phyloP scores from a whole-genome alignment of 768 basidiomycete genomes.

The Sarcomyxa edulis region DNA sequence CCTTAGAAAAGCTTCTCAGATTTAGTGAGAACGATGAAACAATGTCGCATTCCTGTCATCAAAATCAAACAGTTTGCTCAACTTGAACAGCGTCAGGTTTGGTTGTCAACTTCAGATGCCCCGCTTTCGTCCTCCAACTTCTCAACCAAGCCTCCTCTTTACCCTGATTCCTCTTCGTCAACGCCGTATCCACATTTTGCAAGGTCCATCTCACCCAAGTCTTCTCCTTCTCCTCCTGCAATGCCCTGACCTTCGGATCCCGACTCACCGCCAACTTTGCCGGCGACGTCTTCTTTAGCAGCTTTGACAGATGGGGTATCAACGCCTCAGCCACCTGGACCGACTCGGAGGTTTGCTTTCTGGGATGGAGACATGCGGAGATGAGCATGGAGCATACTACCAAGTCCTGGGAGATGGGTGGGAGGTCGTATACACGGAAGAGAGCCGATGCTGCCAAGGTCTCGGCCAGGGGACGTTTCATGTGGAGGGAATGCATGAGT shows the following conservation, averaged over 20 bases:
- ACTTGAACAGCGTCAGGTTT: too few relatives aligned
- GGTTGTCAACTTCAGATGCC: too few relatives aligned
- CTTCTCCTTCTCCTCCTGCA: constrained; percentile 13
- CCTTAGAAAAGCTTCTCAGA: too few relatives aligned
- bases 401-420: constrained; percentile 49
- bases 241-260: constrained; percentile 5
- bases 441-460: constrained; percentile 48
- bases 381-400: constrained; percentile 52
- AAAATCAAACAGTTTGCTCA: too few relatives aligned
- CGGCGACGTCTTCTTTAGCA: constrained; percentile 14
- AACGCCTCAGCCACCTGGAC: constrained; percentile 35
- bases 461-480: constrained; percentile 39
- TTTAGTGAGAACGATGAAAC: too few relatives aligned
- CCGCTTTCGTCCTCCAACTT: constrained; percentile 19
- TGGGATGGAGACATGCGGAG: constrained; percentile 43
- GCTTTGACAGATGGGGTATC: constrained; percentile 31
- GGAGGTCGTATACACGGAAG: constrained; percentile 48
- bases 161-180: constrained; percentile 10
- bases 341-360: constrained; percentile 21
- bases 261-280: constrained; percentile 4
- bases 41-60: too few relatives aligned
- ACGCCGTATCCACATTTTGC: constrained; percentile 21
- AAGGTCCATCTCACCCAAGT: constrained; percentile 25
- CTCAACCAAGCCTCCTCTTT: constrained; percentile 28
- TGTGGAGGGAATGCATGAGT: constrained; percentile 52